A percentile compares a stretch with the other conserved stretches of the same genome.
Evolutionary conservation across 495 filamentous ascomycete genomes (phyloP).

Genomic region (Penicillium parvum): DNA sequence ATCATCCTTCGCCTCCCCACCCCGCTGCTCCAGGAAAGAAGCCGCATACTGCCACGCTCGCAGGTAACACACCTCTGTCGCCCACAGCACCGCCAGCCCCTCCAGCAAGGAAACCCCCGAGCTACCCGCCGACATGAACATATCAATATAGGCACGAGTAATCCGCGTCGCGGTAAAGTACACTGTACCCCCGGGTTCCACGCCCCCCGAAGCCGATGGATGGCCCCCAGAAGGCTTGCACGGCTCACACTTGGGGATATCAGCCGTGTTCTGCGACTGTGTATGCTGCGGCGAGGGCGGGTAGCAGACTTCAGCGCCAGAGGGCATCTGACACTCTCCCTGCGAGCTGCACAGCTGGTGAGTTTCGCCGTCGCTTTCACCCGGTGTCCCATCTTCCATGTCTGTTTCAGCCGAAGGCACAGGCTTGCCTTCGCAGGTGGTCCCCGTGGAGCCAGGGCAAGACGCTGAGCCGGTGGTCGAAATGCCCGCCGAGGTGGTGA

Average conservation of each 20-base stretch:
- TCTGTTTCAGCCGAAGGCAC: neutral
- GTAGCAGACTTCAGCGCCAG: constrained; percentile 10
- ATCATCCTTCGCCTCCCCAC: constrained; percentile 7
- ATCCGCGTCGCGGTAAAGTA: constrained; percentile 36
- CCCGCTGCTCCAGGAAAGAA: constrained; percentile 22
- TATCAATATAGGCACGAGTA: constrained; percentile 50
- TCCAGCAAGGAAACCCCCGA: constrained; percentile 50
- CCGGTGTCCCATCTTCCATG: neutral
- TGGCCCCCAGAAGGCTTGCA: constrained; percentile 3
- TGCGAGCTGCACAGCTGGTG: constrained; percentile 17
- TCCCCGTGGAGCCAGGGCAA: constrained; percentile 19
- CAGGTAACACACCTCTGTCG: constrained; percentile 63
- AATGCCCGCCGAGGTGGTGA: constrained; percentile 17
- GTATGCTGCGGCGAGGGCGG: neutral
- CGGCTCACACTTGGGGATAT: constrained; percentile 1
- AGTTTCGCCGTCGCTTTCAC: neutral
- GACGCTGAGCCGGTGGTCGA: constrained; percentile 17
- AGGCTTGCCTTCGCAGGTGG: neutral
- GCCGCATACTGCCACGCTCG: constrained; percentile 56
- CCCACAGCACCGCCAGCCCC: constrained; percentile 68
- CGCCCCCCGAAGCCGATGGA: constrained; percentile 15
- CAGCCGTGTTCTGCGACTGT: neutral
- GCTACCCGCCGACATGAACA: constrained; percentile 50
- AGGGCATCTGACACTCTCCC: constrained; percentile 24
- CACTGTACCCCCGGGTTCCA: constrained; percentile 7